Evolutionary conservation across 2,329 filamentous ascomycete genomes (phyloP), one percentile per base, ranked within the genome.

Genomic region (Pseudogymnoascus sp.): DNA sequence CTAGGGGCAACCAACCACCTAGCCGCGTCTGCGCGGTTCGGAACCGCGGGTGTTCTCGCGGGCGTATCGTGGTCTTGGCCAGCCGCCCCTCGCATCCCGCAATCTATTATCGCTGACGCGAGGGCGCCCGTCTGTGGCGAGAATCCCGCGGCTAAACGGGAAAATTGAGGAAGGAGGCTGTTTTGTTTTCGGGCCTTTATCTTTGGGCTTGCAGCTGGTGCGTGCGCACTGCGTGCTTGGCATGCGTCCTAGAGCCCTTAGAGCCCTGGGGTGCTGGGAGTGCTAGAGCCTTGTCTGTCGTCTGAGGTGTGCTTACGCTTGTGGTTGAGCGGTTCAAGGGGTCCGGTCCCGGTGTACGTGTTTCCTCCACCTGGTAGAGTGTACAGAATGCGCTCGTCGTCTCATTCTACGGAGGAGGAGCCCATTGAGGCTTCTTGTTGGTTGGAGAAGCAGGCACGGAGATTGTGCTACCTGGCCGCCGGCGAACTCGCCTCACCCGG

Each of bases 171-270:
- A 11, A 3, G 10, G 6, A 29, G 19, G 29, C 49, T 19, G 16
- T 19, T 33, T 55, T 55, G 29, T 7, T 55, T 55, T 55, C 49
- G 49, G 49, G 49, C 49, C 49, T 55, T 55, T 55, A 55, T 55
- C 49, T 55, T 12, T 19, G 45, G 10, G 8, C 7, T n/a, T 55
- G 49, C 29, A 55, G 49, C 49, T 55, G 26, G 49, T 55, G 49
- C 49, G 49, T 55, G 26, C 29, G 29, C 29, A n/a, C 2, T n/a
- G 49, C 8, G 33, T 55, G 49, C 49, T 55, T 55, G 49, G 49
- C 49, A 33, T 31, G n/a, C 33, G 49, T 33, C 14, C n/a, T 7
- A 6, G 16, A 19, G n/a, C 43, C 29, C 2, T 29, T 7, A 6
- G 16, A 12, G n/a, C 43, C 29, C 2, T 29, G 26, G 26, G 6